Evolutionary conservation across 2,329 filamentous ascomycete genomes (phyloP), one percentile per base, ranked within the genome.

Genomic region (Cladophialophora psammophila): DNA sequence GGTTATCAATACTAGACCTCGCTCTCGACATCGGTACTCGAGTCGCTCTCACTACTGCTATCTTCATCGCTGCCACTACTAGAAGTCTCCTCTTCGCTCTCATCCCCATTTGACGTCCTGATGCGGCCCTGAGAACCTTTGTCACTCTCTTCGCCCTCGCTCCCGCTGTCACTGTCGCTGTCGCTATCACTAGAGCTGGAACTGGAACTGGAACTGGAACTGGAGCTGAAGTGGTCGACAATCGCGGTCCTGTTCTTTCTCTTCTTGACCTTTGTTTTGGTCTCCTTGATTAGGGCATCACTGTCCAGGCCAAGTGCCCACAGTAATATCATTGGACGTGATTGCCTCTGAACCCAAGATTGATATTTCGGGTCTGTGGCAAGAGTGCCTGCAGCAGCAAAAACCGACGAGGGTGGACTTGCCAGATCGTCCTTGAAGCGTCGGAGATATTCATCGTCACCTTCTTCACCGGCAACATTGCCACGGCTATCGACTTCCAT

Each of bases 11-110:
- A 36, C 13, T n/a, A 50, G 31, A n/a, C 54, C 42, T 35, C 18
- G 48, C 35, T 56, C 20, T 34, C 58, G 48, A 18, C 60, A 38
- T 65, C 60, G 42, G 31, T 63, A 56, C 52, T 64, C 32, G 65
- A 64, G 55, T 67, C 65, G 32, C 62, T 60, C 38, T 64, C 56
- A 31, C 57, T 62, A 53, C 55, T 57, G 26, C 35, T 40, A 2
- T 99, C 94, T 94, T 95, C 91, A 74, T 57, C 55, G 36, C 95
- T 95, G 10, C 94, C 98, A 81, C 86, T 94, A 31, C 89, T 89
- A 64, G 92, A 97, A 76, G 86, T 96, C 7, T 80, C 98, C 45
- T 85, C 97, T 48, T 94, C 89, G 72, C 94, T 91, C 35, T 48
- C 18, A 6, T n/a, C 13, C n/a, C 15, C 31, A 15, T 45, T 38